Conservation (phyloP, 2,329 filamentous ascomycete species). For the Verruconis gallopava region DNA sequence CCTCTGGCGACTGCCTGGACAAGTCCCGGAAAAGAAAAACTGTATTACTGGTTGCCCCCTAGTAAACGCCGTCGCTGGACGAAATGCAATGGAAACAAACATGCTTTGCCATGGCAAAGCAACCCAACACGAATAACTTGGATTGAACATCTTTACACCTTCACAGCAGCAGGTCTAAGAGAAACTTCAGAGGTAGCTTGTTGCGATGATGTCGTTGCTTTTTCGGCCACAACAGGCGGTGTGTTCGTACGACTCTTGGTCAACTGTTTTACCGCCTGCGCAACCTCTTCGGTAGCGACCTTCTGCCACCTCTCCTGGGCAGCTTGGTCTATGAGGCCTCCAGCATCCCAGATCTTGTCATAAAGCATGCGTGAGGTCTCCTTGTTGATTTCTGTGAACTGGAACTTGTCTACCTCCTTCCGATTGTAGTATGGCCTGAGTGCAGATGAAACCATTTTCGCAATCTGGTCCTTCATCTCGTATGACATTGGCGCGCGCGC, state of each 20-base stretch:
- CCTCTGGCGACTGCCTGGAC: too few relatives aligned
- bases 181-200: background rate
- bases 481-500: slow-evolving; percentile 25
- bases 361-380: slow-evolving; percentile 82
- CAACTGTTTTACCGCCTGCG: slow-evolving; percentile 47
- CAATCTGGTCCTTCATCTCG: slow-evolving; percentile 77
- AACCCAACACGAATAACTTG: too few relatives aligned
- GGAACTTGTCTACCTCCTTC: slow-evolving; percentile 68
- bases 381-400: slow-evolving; percentile 87
- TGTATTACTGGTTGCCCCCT: too few relatives aligned
- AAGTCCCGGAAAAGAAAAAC: too few relatives aligned
- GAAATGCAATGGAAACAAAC: too few relatives aligned
- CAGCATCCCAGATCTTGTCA: slow-evolving; percentile 44
- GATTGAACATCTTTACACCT: too few relatives aligned
- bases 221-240: background rate
- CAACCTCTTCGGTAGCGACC: slow-evolving; percentile 66
- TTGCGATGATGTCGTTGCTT: background rate
- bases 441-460: slow-evolving; percentile 71
- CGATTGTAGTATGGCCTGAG: slow-evolving; percentile 74
- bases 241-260: background rate
- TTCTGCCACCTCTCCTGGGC: slow-evolving; percentile 60
- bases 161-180: background rate
- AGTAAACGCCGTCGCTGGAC: too few relatives aligned
- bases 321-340: slow-evolving; percentile 46
- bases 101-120: too few relatives aligned